Evolutionary conservation across 257 asterid genomes (phyloP), one percentile per base, ranked within the genome.

Genomic region (Penstemon davidsonii): DNA sequence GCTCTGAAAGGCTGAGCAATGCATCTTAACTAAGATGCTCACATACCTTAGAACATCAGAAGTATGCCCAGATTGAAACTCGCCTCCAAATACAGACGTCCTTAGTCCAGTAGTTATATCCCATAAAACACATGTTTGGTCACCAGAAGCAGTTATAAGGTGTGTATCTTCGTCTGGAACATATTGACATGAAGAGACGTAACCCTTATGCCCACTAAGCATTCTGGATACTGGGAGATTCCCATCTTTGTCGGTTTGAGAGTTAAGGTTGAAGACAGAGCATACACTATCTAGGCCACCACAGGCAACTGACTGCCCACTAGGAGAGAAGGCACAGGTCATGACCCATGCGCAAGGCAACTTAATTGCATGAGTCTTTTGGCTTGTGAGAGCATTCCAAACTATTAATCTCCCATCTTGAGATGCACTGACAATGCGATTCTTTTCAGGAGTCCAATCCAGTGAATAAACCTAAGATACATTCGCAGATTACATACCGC

Each of bases 361-460:
- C 86, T 87, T 91, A 64, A 94, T 91, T 38, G 97, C 85, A 56
- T 91, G 97, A 73, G 96, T 94, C 62, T 94, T 94, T 76, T 94
- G 99, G 88, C 96, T 94, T 12, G 99, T 94, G 51, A 94, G 96
- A 79, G 97, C 96, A 73, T 94, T 94, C 97, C 99, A 94, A 68
- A 94, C 97, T 60, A 91, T 91, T 71, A 94, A 83, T 74, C 97
- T 79, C 18, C 99, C 99, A 79, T 94, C 99, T 80, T 91, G 99
- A 58, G 97, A 94, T 60, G 99, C 97, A 80, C 97, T 94, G 56
- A 94, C 99, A 25, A 94, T 87, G 19, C 97, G 96, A 77, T 94
- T 94, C 83, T 61, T 91, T 75, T 94, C 99, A 12, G 95, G 87
- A 55, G 99, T 88, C 99, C 99, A 91, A 78, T 94, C 96, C 78